Percentiles rank a stretch among this genome's conserved stretches.
Conservation (phyloP, 73 alveolate species). For the Breviolum minutum region DNA sequence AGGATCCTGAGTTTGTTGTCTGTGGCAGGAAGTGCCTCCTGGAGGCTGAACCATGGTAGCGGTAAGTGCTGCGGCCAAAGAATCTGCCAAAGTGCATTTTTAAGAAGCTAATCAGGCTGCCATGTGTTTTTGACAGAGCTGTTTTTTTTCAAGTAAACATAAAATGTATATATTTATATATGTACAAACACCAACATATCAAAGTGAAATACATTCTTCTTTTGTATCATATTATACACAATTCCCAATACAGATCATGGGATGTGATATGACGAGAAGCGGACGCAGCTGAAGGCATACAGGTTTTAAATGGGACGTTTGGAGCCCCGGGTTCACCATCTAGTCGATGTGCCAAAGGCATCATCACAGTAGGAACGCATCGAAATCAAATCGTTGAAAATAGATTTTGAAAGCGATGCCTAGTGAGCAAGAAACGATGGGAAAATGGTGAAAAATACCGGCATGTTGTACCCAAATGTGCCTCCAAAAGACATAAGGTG, state of each 20-base stretch:
- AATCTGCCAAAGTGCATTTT: constrained; percentile 3
- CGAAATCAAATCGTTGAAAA: neutral
- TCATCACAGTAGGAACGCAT: neutral
- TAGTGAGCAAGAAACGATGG: no score
- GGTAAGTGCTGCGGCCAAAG: neutral
- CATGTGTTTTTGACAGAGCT: no score
- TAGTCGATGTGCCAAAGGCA: constrained; percentile 41
- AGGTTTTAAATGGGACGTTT: neutral
- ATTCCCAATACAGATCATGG: no score
- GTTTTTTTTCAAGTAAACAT: no score
- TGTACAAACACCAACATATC: no score
- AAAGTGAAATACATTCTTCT: no score
- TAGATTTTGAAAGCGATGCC: neutral
- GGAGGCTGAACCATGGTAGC: constrained; percentile 25
- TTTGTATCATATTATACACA: no score
- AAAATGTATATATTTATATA: neutral
- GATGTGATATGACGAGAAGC: no score
- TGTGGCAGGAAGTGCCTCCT: constrained; percentile 24
- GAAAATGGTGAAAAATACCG: no score
- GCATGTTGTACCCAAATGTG: no score
- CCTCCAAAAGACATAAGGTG: no score
- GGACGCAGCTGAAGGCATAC: neutral
- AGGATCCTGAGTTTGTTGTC: neutral
- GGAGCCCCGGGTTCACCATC: neutral
- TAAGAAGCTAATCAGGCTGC: neutral